phyloP scores from a whole-genome alignment of 1,139 yeast genomes.

The Saccharomyces uvarum region DNA sequence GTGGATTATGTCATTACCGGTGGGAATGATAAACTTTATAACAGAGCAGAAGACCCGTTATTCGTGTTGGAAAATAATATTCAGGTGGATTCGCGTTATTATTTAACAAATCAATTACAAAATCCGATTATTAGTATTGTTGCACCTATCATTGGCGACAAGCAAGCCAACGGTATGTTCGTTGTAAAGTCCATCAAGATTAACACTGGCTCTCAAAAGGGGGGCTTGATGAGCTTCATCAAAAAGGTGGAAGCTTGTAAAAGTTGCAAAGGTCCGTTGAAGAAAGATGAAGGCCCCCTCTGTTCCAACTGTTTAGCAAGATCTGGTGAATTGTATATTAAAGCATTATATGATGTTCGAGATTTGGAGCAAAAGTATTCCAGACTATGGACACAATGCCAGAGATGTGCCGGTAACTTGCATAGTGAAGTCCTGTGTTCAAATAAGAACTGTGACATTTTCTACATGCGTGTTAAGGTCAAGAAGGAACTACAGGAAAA shows the following conservation, averaged over 20 bases:
- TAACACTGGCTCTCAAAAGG: conserved; percentile 49
- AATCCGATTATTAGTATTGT: conserved; percentile 91
- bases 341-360: conserved; percentile 72
- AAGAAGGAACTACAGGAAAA: conserved; percentile 77
- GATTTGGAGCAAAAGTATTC: conserved; percentile 77
- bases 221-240: conserved; percentile 87
- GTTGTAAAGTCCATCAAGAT: conserved; percentile 43
- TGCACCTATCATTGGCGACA: conserved; percentile 89
- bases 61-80: conserved; percentile 85
- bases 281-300: conserved; percentile 65
- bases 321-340: conserved; percentile 73
- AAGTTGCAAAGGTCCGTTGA: conserved; percentile 77
- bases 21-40: conserved; percentile 83
- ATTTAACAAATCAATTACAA: conserved; percentile 84
- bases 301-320: conserved; percentile 71
- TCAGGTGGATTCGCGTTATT: conserved; percentile 92
- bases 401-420: conserved; percentile 90
- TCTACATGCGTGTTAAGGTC: conserved; percentile 93
- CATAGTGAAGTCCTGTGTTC: conserved; percentile 95
- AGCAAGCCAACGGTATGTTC: conserved; percentile 67
- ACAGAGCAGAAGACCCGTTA: conserved; percentile 93
- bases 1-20: conserved; percentile 94
- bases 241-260: conserved; percentile 83
- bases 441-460: conserved; percentile 93
- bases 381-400: conserved; percentile 96